phyloP scores from a whole-genome alignment of 192 early-diverging fungal species.

The Umbelopsis sp. region DNA sequence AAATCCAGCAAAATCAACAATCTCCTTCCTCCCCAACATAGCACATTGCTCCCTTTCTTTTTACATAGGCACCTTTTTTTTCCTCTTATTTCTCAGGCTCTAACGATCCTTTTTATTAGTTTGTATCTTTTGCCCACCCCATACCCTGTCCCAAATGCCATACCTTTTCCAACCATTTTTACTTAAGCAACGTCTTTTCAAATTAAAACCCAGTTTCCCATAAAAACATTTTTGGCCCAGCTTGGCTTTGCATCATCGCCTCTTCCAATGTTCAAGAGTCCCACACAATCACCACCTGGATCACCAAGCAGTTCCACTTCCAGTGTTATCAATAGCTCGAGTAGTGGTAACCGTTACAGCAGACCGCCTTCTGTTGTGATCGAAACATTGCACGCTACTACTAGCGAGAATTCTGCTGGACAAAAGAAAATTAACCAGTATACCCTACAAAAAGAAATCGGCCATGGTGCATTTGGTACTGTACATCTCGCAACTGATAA shows the following conservation, averaged over 20 bases:
- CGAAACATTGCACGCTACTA: constrained; percentile 59
- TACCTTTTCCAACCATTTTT: neutral
- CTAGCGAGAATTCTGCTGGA: constrained; percentile 72
- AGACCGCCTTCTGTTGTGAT: constrained; percentile 41
- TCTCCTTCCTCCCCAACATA: too few species aligned
- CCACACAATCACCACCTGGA: neutral
- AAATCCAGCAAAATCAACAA: neutral
- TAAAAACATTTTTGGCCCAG: neutral
- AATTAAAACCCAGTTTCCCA: neutral
- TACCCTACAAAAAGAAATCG: constrained; percentile 72
- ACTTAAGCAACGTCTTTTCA: neutral
- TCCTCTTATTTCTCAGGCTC: too few species aligned
- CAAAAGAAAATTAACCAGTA: constrained; percentile 84
- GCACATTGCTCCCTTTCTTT: neutral
- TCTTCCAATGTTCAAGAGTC: neutral
- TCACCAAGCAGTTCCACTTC: neutral
- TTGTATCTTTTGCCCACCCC: neutral
- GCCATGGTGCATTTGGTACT: constrained; percentile 87
- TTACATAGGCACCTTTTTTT: neutral
- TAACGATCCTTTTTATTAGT: too few species aligned
- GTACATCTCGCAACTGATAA: constrained; percentile 76
- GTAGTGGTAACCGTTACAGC: neutral
- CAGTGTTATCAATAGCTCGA: neutral
- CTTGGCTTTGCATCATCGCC: neutral
- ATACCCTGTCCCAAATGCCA: neutral